Evolutionary conservation across 2,329 filamentous ascomycete genomes (phyloP).

Genomic region (Xylaria sp.): DNA sequence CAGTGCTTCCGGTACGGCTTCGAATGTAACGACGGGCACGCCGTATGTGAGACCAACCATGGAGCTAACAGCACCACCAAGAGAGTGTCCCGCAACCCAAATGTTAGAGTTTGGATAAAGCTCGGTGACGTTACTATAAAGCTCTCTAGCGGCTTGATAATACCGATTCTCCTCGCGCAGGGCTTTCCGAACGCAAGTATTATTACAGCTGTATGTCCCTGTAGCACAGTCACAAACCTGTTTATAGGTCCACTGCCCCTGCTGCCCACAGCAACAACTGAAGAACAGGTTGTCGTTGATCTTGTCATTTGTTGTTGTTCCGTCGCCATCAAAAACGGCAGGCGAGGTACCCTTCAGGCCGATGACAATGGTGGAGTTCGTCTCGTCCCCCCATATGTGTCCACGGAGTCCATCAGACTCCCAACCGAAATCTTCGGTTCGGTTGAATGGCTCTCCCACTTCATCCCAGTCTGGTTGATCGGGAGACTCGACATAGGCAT

Average conservation of each 20-base stretch:
- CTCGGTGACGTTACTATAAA: conserved; percentile 92
- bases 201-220: conserved; percentile 88
- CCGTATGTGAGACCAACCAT: conserved; percentile 92
- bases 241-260: conserved; percentile 88
- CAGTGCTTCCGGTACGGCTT: conserved; percentile 91
- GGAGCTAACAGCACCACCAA: conserved; percentile 90
- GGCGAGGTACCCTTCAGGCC: conserved; percentile 91
- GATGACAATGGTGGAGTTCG: conserved; percentile 88
- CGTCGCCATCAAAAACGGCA: conserved; percentile 95
- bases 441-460: conserved; percentile 82
- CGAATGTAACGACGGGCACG: conserved; percentile 89
- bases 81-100: conserved; percentile 92
- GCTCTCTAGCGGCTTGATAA: conserved; percentile 86
- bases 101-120: conserved; percentile 86
- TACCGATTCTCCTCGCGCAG: conserved; percentile 87
- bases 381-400: conserved; percentile 89
- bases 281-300: conserved; percentile 98
- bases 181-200: conserved; percentile 83
- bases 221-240: conserved; percentile 95
- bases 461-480: conserved; percentile 84
- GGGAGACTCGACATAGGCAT: conserved; percentile 85
- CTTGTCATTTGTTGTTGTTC: conserved; percentile 97
- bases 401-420: conserved; percentile 87
- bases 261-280: conserved; percentile 96
- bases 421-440: conserved; percentile 93